These are phyloP conservation scores for Neofusicoccum laricinum DNA, from an alignment of 2,329 filamentous ascomycete genomes.

Conservation along the genomic window DNA sequence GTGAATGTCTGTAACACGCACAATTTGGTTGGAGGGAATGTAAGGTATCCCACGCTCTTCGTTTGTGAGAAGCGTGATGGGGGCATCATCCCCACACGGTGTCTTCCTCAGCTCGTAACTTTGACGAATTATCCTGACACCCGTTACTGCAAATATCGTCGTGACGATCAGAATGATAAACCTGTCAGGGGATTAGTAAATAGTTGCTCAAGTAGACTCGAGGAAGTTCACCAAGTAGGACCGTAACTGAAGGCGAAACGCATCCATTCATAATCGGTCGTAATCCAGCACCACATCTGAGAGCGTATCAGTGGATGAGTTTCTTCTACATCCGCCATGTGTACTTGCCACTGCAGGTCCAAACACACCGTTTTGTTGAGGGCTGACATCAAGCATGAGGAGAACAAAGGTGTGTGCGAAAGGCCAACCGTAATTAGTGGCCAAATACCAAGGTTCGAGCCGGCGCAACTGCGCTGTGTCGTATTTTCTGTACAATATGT, in stretches of 20 bases:
- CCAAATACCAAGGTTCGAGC: constrained; percentile 69
- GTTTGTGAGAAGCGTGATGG: constrained; percentile 20
- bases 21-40: constrained; percentile 44
- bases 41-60: constrained; percentile 43
- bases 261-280: constrained; percentile 63
- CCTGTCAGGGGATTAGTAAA: neutral
- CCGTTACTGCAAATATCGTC: neutral
- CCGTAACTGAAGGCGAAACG: constrained; percentile 74
- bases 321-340: neutral
- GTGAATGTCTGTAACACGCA: constrained; percentile 58
- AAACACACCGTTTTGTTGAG: constrained; percentile 59
- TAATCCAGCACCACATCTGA: constrained; percentile 78
- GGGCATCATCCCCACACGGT: neutral
- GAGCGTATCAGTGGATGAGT: no score
- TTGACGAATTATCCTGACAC: neutral
- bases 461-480: constrained; percentile 62
- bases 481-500: constrained; percentile 49
- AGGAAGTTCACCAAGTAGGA: constrained; percentile 57
- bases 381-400: constrained; percentile 57
- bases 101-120: neutral
- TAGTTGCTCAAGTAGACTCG: neutral
- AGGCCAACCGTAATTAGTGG: constrained; percentile 70
- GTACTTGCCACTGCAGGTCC: constrained; percentile 62
- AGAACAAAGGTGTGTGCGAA: constrained; percentile 67
- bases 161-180: neutral